phyloP scores from a whole-genome alignment of 305 asterid genomes.

The Solanum hybrid region DNA sequence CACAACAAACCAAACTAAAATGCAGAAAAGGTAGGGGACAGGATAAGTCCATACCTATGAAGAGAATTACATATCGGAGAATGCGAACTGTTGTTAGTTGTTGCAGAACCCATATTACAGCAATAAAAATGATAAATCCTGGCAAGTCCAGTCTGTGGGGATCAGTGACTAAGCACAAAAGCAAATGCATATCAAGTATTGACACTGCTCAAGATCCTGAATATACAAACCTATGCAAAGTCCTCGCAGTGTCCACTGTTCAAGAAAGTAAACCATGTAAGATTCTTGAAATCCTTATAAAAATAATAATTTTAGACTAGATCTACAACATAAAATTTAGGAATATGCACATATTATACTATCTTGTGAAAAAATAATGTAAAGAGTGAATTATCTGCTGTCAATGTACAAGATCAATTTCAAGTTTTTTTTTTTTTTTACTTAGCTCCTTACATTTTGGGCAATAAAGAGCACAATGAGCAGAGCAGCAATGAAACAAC shows the following conservation, averaged over 20 bases:
- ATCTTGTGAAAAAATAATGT: not conserved
- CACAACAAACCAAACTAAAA: not conserved
- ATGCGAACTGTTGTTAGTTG: slow-evolving; percentile 59
- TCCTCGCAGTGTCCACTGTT: slow-evolving; percentile 97
- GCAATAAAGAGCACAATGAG: slow-evolving; percentile 78
- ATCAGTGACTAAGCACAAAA: slow-evolving; percentile 10
- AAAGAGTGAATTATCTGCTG: not conserved
- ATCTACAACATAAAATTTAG: not conserved
- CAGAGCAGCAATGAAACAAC: slow-evolving; percentile 74
- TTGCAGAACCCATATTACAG: slow-evolving; percentile 75
- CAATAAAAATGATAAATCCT: slow-evolving; percentile 85
- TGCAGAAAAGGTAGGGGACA: not conserved
- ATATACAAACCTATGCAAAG: slow-evolving; percentile 79
- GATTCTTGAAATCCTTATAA: not conserved
- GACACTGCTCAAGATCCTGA: slow-evolving; percentile 4
- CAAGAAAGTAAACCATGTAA: slow-evolving; percentile 5
- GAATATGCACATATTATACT: not conserved
- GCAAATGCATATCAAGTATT: not conserved
- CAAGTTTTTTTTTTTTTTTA: not conserved
- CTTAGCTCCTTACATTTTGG: slow-evolving; percentile 54
- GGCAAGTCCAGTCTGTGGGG: slow-evolving; percentile 16
- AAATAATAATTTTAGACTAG: not conserved
- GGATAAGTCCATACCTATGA: slow-evolving; percentile 57
- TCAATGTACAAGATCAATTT: not conserved
- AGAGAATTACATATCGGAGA: slow-evolving; percentile 81